Base-by-base conservation (phyloP, 1,284 basidiomycete genomes). In the Ustilago hordei region DNA sequence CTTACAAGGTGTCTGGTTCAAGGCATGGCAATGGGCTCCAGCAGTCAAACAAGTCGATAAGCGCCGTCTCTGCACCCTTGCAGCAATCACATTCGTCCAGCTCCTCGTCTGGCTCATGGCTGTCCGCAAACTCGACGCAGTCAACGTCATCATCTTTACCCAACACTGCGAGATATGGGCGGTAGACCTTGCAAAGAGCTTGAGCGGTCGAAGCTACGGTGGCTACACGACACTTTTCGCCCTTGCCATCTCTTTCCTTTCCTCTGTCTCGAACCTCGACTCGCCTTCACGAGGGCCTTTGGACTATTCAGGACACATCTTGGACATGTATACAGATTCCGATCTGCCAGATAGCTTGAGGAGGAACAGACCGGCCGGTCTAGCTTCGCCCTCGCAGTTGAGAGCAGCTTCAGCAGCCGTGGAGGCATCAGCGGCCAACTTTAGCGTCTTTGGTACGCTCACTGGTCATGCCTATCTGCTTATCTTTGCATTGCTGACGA, bases 91-190 rank as follows among this genome's bases (percentile, higher is more conserved):
- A 4, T 84, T 84, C 41, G 56, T 61, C 1, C 81, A 81, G 60
- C 63, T 84, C 3, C 55, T 84, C 17, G 54, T 84, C 9, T 85
- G 83, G 83, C 76, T 85, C 43, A 76, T 80, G 58, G 79, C 83
- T 12, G 60, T 85, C n/a, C 66, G 68, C 47, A 76, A 81, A 35
- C 75, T 85, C 12, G 75, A 79, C 17, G 82, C 83, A 3, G 55
- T 60, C 74, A 81, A 71, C 38, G 82, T 84, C 47, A 63, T 85
- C 59, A 78, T 85, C 36, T 85, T 85, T 45, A 82, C 84, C 5
- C 84, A 85, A 64, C 84, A 79, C 69, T 84, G 84, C 62, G 83
- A 85, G 55, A 73, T 85, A 3, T 85, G 84, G 84, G 81, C 81
- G 11, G 69, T 67, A 9, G 84, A 85, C 56, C 52, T 85, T 19